Base-by-base conservation (phyloP, 345 rosid species). In the Cardamine chenopodiifolia region DNA sequence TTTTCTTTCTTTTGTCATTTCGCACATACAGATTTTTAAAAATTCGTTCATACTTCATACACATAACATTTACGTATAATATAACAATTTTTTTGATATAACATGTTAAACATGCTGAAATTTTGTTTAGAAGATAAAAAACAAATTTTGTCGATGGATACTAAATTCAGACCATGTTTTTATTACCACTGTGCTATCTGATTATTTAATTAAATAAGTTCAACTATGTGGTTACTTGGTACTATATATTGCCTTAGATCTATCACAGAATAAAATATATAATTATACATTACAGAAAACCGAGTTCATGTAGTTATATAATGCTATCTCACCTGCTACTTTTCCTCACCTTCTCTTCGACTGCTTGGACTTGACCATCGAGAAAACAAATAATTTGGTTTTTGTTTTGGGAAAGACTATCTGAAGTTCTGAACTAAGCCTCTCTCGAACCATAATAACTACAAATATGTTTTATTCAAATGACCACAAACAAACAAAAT, bases 331-430 rank as follows among this genome's bases (percentile, higher is more conserved):
- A 74, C 68, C 61, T 48, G 68, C 68, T 58, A 20, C 50, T 58
- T 58, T 45, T 5, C 40, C 53, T 34, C 53, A 48, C 54, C 72
- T 45, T 58, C 72, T 67, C 73, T 48, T 74, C 78, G 8, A 74
- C 60, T 66, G 73, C 45, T 57, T 58, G 8, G 42, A 35, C 72
- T 67, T 75, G 54, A 67, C 68, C 44, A 74, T 58, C 25, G 73
- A 49, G 44, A 11, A 67, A 37, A 67, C 54, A 65, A 13, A 74
- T 58, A 48, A 9, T 74, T 66, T 32, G 28, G 35, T 73, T 73
- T 64, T 64, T 45, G 48, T 56, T 66, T 26, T 28, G 42, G 29
- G 40, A 23, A 62, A 45, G 59, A 11, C 58, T 73, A 55, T 55
- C 57, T 64, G 58, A 64, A 44, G 37, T 55, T n/a, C n/a, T n/a